Conservation (phyloP, 75 land plant species). For the Pinus tabuliformis region DNA sequence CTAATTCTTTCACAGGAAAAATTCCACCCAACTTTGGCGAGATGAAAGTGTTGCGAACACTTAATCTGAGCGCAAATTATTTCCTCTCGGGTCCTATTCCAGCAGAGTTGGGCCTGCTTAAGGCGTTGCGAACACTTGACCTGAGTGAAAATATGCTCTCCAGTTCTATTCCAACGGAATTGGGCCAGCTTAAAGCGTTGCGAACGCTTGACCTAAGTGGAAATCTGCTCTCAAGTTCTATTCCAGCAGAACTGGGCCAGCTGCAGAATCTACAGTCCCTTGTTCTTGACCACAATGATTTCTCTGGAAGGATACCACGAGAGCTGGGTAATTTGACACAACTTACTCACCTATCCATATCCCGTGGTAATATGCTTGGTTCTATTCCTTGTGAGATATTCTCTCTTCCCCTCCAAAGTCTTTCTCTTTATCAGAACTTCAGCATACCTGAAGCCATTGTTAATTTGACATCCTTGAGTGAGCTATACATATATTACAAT, state of each 20-base stretch:
- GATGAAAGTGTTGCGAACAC: slow-evolving; percentile 15
- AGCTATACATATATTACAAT: no score
- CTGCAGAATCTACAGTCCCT: no score
- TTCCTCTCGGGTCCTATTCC: slow-evolving; percentile 40
- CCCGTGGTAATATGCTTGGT: no score
- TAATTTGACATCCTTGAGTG: no score
- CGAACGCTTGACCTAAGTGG: slow-evolving; percentile 19
- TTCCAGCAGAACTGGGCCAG: slow-evolving; percentile 10
- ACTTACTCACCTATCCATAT: no score
- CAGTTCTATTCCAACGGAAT: slow-evolving; percentile 23
- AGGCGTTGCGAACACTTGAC: slow-evolving; percentile 19
- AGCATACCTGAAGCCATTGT: no score
- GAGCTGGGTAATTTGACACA: no score
- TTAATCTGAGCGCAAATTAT: slow-evolving; percentile 22
- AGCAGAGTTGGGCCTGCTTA: background rate
- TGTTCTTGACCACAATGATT: no score
- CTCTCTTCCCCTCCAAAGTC: no score
- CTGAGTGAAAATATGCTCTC: slow-evolving; percentile 24
- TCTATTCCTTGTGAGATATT: no score
- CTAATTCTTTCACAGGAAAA: slow-evolving; percentile 41
- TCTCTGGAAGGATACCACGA: no score
- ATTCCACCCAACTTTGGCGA: slow-evolving; percentile 44
- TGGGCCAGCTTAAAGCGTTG: slow-evolving; percentile 20
- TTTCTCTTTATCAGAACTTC: no score
- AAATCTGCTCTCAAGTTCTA: slow-evolving; percentile 28